phyloP scores from a whole-genome alignment of 1,284 basidiomycete species.

The Athelia sp. region DNA sequence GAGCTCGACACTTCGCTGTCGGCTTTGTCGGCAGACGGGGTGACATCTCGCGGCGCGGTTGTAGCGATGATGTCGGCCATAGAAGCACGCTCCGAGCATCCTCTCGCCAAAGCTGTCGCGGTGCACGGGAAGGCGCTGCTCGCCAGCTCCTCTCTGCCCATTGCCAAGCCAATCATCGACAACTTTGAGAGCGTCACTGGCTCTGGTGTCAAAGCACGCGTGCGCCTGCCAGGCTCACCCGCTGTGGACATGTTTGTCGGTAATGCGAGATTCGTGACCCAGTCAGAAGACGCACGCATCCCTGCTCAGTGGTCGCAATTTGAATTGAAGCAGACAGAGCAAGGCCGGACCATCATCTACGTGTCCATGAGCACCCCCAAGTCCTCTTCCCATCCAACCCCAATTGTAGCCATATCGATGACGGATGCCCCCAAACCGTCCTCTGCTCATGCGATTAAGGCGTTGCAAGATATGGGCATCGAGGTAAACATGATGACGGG shows the following conservation, averaged over 20 bases:
- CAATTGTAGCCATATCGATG: conserved; percentile 71
- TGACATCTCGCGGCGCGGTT: conserved; percentile 57
- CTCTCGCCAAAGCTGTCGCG: conserved; percentile 90
- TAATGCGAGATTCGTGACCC: conserved; percentile 64
- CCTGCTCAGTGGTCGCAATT: conserved; percentile 60
- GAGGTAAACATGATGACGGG: conserved; percentile 91
- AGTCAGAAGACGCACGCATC: conserved; percentile 43
- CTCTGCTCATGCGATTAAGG: conserved; percentile 74
- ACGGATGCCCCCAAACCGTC: conserved; percentile 83
- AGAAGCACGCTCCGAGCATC: conserved; percentile 93
- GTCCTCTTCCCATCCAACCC: conserved; percentile 35
- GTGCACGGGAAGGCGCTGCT: conserved; percentile 72
- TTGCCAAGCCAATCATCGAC: conserved; percentile 40
- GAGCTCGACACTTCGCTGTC: conserved; percentile 42
- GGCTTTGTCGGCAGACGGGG: conserved; percentile 54
- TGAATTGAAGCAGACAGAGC: conserved; percentile 58
- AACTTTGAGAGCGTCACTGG: conserved; percentile 88
- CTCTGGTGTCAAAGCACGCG: conserved; percentile 75
- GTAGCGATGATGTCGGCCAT: conserved; percentile 81
- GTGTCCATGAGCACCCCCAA: conserved; percentile 52
- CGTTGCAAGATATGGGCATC: conserved; percentile 83
- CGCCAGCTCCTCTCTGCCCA: conserved; percentile 32
- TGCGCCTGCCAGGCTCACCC: conserved; percentile 42
- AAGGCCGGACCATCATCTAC: conserved; percentile 84
- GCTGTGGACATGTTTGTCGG: conserved; percentile 66